Base-by-base conservation (phyloP, 2,329 filamentous ascomycete species). In the Sporothrix brasiliensis region DNA sequence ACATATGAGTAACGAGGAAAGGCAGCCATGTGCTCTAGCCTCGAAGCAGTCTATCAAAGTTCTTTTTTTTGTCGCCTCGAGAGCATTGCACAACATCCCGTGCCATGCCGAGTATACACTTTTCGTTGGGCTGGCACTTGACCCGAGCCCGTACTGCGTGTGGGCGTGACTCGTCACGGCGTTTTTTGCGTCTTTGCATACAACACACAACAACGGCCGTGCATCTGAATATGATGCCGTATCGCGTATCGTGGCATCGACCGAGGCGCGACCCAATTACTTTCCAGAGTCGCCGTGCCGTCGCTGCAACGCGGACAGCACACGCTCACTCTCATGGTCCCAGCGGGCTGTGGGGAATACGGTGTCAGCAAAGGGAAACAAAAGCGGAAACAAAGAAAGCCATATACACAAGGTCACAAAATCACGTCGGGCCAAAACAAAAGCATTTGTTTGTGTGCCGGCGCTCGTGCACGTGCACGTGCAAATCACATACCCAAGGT, bases 401-500 rank as follows among this genome's bases (percentile, higher is more conserved):
- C 27, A 34, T 34, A 13, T 24, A 27, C 58, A 61, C 41, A 11
- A 52, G 10, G 68, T n/a, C 47, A 58, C 30, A 63, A 24, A 71
- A 5, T 4, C 13, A 63, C 2, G 34, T 14, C 14, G 34, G n/a
- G 56, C 10, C 16, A 34, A 9, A 34, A 34, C 34, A 34, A 41
- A 10, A 30, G 30, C 34, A 60, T 11, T n/a, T 34, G 16, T n/a
- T 19, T n/a, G 30, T 30, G 16, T 34, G 34, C 6, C 6, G 34
- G 6, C 6, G 34, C 5, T 34, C 34, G 34, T 19, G 24, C 27
- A 7, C 53, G 34, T 39, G 54, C 53, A 39, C 27, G 47, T 24
- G 24, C 2, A 24, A 24, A 24, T 19, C 11, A 78, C 79, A 74
- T 84, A 90, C 89, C 89, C 89, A 53, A 91, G 84, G 77, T 89